Conservation (phyloP, 306 rosid genomes). For the Quercus dentata region DNA sequence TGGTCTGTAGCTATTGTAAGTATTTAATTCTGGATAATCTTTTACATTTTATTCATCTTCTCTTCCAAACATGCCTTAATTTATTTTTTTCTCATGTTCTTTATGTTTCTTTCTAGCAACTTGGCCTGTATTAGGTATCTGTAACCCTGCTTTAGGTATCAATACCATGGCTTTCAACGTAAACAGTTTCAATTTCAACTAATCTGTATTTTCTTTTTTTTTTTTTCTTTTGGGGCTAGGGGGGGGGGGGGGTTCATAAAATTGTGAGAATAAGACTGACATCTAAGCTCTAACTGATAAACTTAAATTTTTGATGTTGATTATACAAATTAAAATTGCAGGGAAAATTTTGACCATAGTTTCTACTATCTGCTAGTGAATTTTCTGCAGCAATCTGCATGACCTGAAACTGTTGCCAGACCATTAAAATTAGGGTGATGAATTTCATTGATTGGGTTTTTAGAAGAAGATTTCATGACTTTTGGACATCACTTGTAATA, state of each 20-base stretch:
- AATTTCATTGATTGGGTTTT: background rate
- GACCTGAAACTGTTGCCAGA: background rate
- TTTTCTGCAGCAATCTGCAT: background rate
- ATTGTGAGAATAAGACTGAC: background rate
- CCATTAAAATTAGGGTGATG: background rate
- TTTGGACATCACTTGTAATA: background rate
- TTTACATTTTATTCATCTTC: too few species aligned
- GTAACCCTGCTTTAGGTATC: background rate
- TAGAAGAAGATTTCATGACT: background rate
- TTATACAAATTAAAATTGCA: background rate
- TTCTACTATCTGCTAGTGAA: background rate
- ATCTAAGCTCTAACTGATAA: background rate
- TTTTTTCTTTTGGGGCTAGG: too few species aligned
- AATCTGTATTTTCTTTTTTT: too few species aligned
- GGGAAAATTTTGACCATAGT: background rate
- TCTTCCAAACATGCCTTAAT: too few species aligned
- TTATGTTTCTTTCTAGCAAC: too few species aligned
- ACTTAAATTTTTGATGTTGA: background rate
- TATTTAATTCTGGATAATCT: background rate
- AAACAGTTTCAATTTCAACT: too few species aligned
- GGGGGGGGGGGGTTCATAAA: too few species aligned
- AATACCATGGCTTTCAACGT: too few species aligned
- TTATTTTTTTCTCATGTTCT: too few species aligned
- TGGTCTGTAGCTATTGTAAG: slow-evolving; percentile 61
- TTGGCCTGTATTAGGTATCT: background rate